Evolutionary conservation across 768 basidiomycete genomes (phyloP), one percentile per base, ranked within the genome.

Genomic region (Rhizopogon vinicolor): DNA sequence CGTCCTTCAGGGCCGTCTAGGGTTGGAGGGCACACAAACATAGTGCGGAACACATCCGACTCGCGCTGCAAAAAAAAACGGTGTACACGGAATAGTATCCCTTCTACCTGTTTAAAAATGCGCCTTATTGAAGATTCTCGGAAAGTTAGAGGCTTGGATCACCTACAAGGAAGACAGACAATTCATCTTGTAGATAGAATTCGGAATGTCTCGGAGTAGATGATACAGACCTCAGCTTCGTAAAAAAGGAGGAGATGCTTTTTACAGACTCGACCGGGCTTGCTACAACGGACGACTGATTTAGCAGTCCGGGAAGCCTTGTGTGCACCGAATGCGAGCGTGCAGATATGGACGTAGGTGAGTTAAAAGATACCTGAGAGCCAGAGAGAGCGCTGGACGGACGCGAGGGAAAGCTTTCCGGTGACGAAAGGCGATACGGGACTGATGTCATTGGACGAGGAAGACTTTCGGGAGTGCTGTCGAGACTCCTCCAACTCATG

Each of bases 11-110:
- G 62, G 5, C 60, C 68, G 2, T 52, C 56, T 2, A 56, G 44
- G 1, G 55, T 60, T 0, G 61, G 58, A 8, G 71, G 70, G 37
- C 65, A 65, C 8, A 60, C 19, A 58, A 77, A 75, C 68, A 78
- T 72, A 35, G 60, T 61, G 8, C 67, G 61, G 61, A 78, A 79
- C 14, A 72, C 64, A 14, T 66, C 60, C 1, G 77, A 76, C 54
- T 74, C 73, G 41, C 68, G 65, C 48, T 63, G 64, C 29, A 79
- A 61, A 51, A 73, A 74, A 56, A 74, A 67, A 1, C 71, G 71
- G 51, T 77, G 75, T 7, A 77, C 71, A 56, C 71, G 74, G 65
- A 73, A 77, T n/a, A 72, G 58, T 3, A 60, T 58, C 43, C 67
- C 60, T 55, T 74, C 71, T 1, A 75, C 74, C 77, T 78, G 52